A percentile compares a stretch with the other conserved stretches of the same genome.
Evolutionary conservation across 177 flowering plant genomes (phyloP).

Genomic region (Telopea speciosissima): DNA sequence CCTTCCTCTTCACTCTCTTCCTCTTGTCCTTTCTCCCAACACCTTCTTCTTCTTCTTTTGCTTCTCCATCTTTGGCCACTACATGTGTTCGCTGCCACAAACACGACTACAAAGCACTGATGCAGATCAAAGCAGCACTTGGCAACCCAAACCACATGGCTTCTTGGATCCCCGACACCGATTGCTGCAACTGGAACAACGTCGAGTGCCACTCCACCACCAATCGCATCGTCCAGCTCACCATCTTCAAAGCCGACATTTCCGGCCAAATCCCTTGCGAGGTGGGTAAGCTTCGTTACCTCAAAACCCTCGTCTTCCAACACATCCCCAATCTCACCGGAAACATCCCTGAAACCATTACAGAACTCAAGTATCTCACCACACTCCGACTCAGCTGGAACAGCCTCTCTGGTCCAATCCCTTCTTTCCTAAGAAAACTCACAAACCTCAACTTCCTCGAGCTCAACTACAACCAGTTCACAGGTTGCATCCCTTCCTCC

Average conservation of each 20-base stretch:
- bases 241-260: conserved; percentile 14
- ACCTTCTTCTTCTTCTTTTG: background rate
- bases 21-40: too few relatives aligned
- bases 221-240: conserved; percentile 18
- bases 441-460: conserved; percentile 1
- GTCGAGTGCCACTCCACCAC: conserved; percentile 16
- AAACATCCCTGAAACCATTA: background rate
- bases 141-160: conserved; percentile 20
- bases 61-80: background rate
- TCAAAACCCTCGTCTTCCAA: background rate
- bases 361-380: background rate
- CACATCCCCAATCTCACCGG: conserved; percentile 5
- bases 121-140: conserved; percentile 19
- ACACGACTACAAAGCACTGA: background rate
- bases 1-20: too few relatives aligned
- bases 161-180: conserved; percentile 23
- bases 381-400: background rate
- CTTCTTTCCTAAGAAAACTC: conserved; percentile 9
- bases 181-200: conserved; percentile 28
- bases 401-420: conserved; percentile 11
- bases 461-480: conserved; percentile 11
- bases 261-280: conserved; percentile 20
- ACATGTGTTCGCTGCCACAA: background rate
- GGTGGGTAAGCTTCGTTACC: background rate
- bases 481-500: conserved; percentile 19